Evolutionary conservation across 2,329 filamentous ascomycete species (phyloP).

Genomic region (Fusarium coffeatum): DNA sequence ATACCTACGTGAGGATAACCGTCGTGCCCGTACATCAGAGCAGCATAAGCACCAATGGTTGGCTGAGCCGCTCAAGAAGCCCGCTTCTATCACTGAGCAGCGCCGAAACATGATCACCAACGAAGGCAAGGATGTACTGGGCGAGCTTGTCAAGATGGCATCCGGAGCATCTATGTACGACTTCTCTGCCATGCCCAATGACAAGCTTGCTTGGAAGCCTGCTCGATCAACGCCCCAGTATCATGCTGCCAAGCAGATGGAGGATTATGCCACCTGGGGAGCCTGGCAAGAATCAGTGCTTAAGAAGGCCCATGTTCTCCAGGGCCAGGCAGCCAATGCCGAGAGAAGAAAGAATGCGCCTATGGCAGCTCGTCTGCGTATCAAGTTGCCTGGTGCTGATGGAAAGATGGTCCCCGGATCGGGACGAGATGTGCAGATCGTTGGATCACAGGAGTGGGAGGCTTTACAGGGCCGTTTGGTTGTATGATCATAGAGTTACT

Average conservation of each 20-base stretch:
- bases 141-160: slow-evolving; percentile 73
- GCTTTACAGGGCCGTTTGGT: slow-evolving; percentile 58
- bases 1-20: slow-evolving; percentile 75
- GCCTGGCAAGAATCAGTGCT: slow-evolving; percentile 67
- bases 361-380: slow-evolving; percentile 62
- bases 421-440: slow-evolving; percentile 61
- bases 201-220: slow-evolving; percentile 74
- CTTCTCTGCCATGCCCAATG: slow-evolving; percentile 65
- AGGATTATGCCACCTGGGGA: slow-evolving; percentile 73
- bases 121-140: slow-evolving; percentile 73
- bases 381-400: slow-evolving; percentile 60
- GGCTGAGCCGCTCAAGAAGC: slow-evolving; percentile 67
- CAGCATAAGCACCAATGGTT: slow-evolving; percentile 69
- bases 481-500: slow-evolving; percentile 46
- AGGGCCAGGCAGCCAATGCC: slow-evolving; percentile 36
- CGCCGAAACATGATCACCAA: slow-evolving; percentile 64
- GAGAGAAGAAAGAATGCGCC: slow-evolving; percentile 46
- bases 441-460: slow-evolving; percentile 67
- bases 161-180: slow-evolving; percentile 68
- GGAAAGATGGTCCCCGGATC: slow-evolving; percentile 57
- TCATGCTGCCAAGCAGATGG: slow-evolving; percentile 72
- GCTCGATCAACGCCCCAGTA: slow-evolving; percentile 72
- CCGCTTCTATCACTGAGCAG: slow-evolving; percentile 59
- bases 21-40: slow-evolving; percentile 68
- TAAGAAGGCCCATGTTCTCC: slow-evolving; percentile 62